Conservation (phyloP, 2,329 filamentous ascomycete species). For the Phoma sp. region DNA sequence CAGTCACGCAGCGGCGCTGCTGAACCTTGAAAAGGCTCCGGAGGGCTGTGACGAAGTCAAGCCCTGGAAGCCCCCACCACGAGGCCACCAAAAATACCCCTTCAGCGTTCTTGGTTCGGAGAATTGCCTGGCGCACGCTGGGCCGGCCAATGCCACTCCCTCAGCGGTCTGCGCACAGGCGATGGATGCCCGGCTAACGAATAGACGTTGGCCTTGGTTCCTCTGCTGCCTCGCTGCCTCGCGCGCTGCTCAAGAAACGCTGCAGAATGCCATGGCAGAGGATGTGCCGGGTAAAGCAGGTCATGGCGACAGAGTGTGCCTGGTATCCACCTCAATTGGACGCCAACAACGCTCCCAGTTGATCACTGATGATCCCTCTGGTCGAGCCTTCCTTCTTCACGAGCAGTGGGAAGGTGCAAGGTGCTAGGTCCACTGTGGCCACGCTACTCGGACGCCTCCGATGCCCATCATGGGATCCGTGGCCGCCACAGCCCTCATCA, state of each 20-base stretch:
- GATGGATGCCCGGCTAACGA: slow-evolving; percentile 1
- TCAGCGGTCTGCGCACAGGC: slow-evolving; percentile 11
- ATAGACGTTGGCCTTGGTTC: slow-evolving; percentile 1
- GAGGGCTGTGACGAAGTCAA: slow-evolving; percentile 23
- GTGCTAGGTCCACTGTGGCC: slow-evolving; percentile 20
- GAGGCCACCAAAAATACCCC: slow-evolving; percentile 30
- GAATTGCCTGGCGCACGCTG: slow-evolving; percentile 21
- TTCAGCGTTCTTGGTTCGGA: slow-evolving; percentile 27
- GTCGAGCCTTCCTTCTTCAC: slow-evolving; percentile 21
- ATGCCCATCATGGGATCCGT: slow-evolving; percentile 18
- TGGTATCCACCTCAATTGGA: slow-evolving; percentile 9
- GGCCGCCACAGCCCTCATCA: slow-evolving; percentile 19
- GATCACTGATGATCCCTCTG: slow-evolving; percentile 18
- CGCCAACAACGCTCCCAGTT: slow-evolving; percentile 12
- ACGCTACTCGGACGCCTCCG: slow-evolving; percentile 17
- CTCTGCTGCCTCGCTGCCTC: background rate
- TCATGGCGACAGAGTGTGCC: slow-evolving; percentile 10
- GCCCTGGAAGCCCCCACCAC: slow-evolving; percentile 22
- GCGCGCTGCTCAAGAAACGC: background rate
- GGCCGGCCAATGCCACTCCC: slow-evolving; percentile 15
- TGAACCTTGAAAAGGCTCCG: slow-evolving; percentile 23
- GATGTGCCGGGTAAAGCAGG: slow-evolving; percentile 7
- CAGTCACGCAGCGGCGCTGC: slow-evolving; percentile 16
- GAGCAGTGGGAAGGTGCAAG: slow-evolving; percentile 18
- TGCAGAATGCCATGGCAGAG: slow-evolving; percentile 6